Conservation (phyloP, 108 stramenopile genomes). For the Chaetoceros tenuissimus region DNA sequence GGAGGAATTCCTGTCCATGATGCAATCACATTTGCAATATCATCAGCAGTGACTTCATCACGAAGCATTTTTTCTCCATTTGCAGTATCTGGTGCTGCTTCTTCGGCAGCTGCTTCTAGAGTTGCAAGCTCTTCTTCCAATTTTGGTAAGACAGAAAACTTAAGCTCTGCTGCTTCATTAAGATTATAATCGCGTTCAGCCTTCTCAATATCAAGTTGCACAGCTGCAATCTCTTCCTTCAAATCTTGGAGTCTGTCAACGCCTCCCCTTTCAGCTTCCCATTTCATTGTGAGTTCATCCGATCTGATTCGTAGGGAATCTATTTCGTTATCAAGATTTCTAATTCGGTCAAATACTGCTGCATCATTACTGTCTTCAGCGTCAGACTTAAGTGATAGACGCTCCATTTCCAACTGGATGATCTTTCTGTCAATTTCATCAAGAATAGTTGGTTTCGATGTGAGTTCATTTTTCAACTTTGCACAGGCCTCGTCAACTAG, state of each 20-base stretch:
- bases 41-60: constrained; percentile 91
- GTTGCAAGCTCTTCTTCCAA: constrained; percentile 61
- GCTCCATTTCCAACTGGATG: constrained; percentile 94
- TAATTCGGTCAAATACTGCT: constrained; percentile 47
- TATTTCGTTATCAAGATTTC: constrained; percentile 61
- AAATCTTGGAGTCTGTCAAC: constrained; percentile 62
- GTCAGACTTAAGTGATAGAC: constrained; percentile 76
- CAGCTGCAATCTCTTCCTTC: constrained; percentile 83
- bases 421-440: constrained; percentile 94
- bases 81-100: constrained; percentile 6
- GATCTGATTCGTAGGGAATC: constrained; percentile 57
- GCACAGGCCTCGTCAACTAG: constrained; percentile 98
- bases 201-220: constrained; percentile 83
- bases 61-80: constrained; percentile 59
- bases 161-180: constrained; percentile 90
- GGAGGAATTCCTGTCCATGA: constrained; percentile 94
- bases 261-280: constrained; percentile 83
- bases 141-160: constrained; percentile 79
- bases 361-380: constrained; percentile 38
- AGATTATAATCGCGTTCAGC: constrained; percentile 92
- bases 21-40: constrained; percentile 88
- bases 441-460: constrained; percentile 66
- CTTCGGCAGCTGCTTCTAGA: constrained; percentile 34
- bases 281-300: constrained; percentile 59
- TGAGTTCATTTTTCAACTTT: constrained; percentile 82